A percentile compares a stretch with the other conserved stretches of the same genome.
Evolutionary conservation across 805 yeast genomes (phyloP).

Genomic region (Lipomyces mesembrius): DNA sequence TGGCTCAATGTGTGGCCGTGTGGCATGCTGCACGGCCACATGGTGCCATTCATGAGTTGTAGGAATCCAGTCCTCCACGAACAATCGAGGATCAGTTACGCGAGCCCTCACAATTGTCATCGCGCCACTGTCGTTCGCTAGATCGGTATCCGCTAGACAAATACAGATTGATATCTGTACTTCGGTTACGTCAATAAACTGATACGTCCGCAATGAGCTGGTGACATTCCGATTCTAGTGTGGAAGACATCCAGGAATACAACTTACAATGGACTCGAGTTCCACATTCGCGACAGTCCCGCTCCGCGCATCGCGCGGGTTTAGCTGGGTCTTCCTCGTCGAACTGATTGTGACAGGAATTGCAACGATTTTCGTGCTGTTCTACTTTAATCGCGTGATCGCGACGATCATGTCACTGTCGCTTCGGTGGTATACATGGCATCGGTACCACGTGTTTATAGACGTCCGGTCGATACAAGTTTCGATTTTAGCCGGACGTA

Average conservation of each 20-base stretch:
- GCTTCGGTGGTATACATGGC: constrained; percentile 66
- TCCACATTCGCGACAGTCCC: constrained; percentile 32
- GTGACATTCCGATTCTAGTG: neutral
- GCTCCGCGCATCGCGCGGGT: constrained; percentile 36
- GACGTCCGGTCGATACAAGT: constrained; percentile 75
- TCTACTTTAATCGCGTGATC: constrained; percentile 73
- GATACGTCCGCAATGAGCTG: neutral
- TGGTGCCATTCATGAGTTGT: too few relatives aligned
- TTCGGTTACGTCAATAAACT: neutral
- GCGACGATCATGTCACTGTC: constrained; percentile 63
- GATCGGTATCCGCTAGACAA: too few relatives aligned
- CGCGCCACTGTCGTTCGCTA: too few relatives aligned
- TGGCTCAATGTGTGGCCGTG: too few relatives aligned
- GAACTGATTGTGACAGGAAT: constrained; percentile 78
- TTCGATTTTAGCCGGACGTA: constrained; percentile 80
- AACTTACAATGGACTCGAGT: constrained; percentile 25
- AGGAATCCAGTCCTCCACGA: too few relatives aligned
- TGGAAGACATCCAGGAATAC: neutral
- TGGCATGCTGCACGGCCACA: too few relatives aligned
- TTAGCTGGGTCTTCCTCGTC: constrained; percentile 76
- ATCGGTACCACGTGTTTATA: constrained; percentile 58
- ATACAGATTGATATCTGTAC: too few relatives aligned
- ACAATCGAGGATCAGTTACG: too few relatives aligned
- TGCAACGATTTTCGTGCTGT: constrained; percentile 65
- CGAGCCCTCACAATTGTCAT: too few relatives aligned